Evolutionary conservation across 305 asterid genomes (phyloP).

Genomic region (Striga hermonthica): DNA sequence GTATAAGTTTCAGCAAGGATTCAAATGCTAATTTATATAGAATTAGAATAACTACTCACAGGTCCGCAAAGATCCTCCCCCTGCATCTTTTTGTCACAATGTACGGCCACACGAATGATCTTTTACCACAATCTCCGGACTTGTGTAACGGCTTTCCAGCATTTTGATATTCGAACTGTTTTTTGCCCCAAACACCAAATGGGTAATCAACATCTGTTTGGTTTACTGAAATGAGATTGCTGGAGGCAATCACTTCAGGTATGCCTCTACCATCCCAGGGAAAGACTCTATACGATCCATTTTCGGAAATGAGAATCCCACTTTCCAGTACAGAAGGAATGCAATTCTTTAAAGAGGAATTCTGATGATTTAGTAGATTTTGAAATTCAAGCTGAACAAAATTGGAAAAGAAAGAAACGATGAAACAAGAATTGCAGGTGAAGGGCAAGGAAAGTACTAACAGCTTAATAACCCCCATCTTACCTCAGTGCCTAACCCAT

Average conservation of each 20-base stretch:
- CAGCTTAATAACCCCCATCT: constrained; percentile 27
- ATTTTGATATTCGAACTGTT: constrained; percentile 55
- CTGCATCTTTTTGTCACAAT: constrained; percentile 77
- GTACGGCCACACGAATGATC: constrained; percentile 69
- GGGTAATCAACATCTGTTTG: constrained; percentile 56
- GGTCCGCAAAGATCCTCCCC: constrained; percentile 78
- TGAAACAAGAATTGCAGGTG: constrained; percentile 22
- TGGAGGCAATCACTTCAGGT: constrained; percentile 54
- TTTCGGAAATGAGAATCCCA: constrained; percentile 69
- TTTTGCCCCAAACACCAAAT: constrained; percentile 80
- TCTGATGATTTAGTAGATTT: constrained; percentile 44
- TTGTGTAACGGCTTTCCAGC: constrained; percentile 48
- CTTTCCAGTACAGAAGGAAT: constrained; percentile 75
- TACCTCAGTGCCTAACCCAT: constrained; percentile 95
- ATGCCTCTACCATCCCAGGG: constrained; percentile 88
- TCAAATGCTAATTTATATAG: constrained; percentile 14
- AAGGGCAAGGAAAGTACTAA: constrained; percentile 21
- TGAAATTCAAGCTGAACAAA: constrained; percentile 79
- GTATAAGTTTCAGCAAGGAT: constrained; percentile 17
- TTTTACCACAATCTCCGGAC: constrained; percentile 42
- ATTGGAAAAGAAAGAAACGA: constrained; percentile 8
- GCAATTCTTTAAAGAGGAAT: constrained; percentile 68
- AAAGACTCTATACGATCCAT: constrained; percentile 54
- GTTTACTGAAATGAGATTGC: constrained; percentile 40
- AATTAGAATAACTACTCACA: constrained; percentile 50